Evolutionary conservation across 768 basidiomycete species (phyloP).

Genomic region (Zangia roseola): DNA sequence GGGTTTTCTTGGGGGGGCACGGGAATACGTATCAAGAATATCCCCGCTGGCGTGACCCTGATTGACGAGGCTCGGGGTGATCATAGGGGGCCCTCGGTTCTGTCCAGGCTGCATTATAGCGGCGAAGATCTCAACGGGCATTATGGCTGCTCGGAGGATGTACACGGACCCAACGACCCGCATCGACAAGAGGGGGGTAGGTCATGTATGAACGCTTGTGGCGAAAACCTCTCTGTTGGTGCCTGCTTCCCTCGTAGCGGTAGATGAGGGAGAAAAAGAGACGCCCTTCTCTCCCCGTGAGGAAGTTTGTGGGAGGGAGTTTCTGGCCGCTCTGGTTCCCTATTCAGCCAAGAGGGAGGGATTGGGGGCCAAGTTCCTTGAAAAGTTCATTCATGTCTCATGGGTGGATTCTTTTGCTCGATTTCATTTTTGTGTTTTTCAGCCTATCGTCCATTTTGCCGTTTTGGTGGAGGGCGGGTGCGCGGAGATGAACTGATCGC

Average conservation of each 20-base stretch:
- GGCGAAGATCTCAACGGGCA: conserved; percentile 14
- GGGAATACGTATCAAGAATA: not conserved
- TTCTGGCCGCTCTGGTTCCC: conserved; percentile 5
- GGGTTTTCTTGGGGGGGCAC: not conserved
- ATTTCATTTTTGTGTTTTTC: not conserved
- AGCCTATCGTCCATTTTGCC: not conserved
- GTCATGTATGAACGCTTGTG: not conserved
- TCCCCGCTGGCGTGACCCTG: conserved; percentile 19
- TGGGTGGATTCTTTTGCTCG: not conserved
- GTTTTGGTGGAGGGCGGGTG: conserved; percentile 9
- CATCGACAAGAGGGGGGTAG: conserved; percentile 11
- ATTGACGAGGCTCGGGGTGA: conserved; percentile 7
- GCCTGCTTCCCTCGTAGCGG: conserved; percentile 4
- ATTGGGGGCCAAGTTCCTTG: not conserved
- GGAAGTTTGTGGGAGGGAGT: not conserved
- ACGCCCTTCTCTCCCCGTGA: conserved; percentile 1
- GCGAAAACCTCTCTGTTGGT: conserved; percentile 2
- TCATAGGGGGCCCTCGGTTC: conserved; percentile 3
- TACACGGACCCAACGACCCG: conserved; percentile 10
- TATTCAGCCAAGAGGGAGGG: conserved; percentile 2
- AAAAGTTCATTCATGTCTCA: not conserved
- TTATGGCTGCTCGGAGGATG: not conserved
- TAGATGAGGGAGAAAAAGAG: conserved; percentile 1
- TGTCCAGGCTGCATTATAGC: conserved; percentile 9
- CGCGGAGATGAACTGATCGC: conserved; percentile 31